phyloP scores from a whole-genome alignment of 1,139 yeast genomes.

The Kluyveromyces sp. region DNA sequence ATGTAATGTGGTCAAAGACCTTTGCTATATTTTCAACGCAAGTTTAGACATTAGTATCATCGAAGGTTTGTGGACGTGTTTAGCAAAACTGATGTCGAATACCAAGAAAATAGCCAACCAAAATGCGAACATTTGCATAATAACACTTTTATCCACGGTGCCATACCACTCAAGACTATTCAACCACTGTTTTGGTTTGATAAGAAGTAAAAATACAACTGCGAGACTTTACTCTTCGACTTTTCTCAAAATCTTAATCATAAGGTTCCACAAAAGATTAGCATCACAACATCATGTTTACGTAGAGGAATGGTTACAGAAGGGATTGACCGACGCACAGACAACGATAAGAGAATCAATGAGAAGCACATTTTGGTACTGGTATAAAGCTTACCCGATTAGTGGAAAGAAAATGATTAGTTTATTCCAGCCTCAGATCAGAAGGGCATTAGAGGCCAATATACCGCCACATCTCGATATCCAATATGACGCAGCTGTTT shows the following conservation, averaged over 20 bases:
- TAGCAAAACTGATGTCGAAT: conserved; percentile 60
- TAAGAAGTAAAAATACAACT: conserved; percentile 60
- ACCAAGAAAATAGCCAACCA: conserved; percentile 76
- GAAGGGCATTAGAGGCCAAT: conserved; percentile 49
- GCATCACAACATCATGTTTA: conserved; percentile 37
- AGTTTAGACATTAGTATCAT: conserved; percentile 49
- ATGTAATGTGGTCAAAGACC: conserved; percentile 73
- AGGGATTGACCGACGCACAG: conserved; percentile 71
- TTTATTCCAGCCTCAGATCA: conserved; percentile 42
- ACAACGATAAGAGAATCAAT: conserved; percentile 73
- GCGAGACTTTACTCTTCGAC: conserved; percentile 65
- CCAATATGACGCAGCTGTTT: conserved; percentile 14
- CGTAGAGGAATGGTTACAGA: conserved; percentile 46
- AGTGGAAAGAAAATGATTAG: conserved; percentile 36
- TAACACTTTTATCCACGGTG: conserved; percentile 51
- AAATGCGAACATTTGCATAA: conserved; percentile 63
- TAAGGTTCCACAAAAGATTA: conserved; percentile 41
- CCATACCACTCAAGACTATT: conserved; percentile 49
- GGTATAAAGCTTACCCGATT: conserved; percentile 43
- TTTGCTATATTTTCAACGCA: conserved; percentile 44
- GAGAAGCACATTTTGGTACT: conserved; percentile 69
- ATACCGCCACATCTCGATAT: conserved; percentile 38
- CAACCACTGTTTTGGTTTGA: conserved; percentile 44
- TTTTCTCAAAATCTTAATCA: conserved; percentile 61
- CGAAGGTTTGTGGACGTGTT: conserved; percentile 52